phyloP scores from a whole-genome alignment of 2,329 filamentous ascomycete species.

The Xylaria sp. region DNA sequence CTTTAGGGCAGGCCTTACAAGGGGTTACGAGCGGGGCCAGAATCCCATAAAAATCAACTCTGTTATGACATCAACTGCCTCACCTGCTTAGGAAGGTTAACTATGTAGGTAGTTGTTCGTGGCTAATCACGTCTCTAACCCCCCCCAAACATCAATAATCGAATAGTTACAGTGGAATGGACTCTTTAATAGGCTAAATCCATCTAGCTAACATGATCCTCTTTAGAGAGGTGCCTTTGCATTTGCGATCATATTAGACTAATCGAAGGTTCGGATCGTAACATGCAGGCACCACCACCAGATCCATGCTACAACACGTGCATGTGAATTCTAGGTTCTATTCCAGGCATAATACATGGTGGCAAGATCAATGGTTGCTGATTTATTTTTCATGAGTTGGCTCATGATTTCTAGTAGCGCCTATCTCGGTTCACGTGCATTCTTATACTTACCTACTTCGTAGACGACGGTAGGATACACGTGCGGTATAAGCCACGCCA shows the following conservation, averaged over 20 bases:
- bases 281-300: not conserved
- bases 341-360: not conserved
- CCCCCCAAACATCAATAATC: not conserved
- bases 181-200: not conserved
- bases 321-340: not conserved
- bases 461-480: too few species aligned
- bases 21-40: not conserved
- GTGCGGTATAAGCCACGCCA: not conserved
- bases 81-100: not conserved
- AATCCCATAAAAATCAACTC: not conserved
- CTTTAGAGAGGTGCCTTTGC: too few species aligned
- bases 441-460: not conserved
- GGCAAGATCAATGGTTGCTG: not conserved
- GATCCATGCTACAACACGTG: not conserved
- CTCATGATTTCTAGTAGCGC: not conserved
- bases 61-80: not conserved
- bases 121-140: not conserved
- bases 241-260: too few species aligned
- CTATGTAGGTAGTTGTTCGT: not conserved
- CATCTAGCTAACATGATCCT: not conserved
- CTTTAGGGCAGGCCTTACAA: not conserved
- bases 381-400: not conserved
- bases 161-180: not conserved
- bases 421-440: not conserved
- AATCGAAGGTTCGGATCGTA: not conserved